phyloP scores from a whole-genome alignment of 2,329 filamentous ascomycete species.

The Neonectria hederae region DNA sequence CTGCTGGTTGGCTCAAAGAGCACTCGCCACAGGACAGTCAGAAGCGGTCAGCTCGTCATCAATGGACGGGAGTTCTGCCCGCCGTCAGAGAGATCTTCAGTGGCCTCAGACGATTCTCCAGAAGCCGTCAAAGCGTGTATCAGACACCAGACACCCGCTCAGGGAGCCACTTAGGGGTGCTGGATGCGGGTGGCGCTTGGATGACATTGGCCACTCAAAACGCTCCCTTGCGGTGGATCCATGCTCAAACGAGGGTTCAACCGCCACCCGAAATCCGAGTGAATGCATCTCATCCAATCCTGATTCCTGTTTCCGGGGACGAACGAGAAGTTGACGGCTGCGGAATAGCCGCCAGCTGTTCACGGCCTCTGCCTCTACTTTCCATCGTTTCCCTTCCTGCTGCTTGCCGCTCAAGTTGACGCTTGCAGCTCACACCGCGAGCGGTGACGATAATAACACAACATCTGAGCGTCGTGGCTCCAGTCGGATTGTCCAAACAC shows the following conservation, averaged over 20 bases:
- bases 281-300: conserved; percentile 37
- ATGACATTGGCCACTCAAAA: conserved; percentile 14
- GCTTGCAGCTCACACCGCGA: neutral
- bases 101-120: neutral
- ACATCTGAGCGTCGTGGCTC: neutral
- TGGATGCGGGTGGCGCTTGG: neutral
- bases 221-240: conserved; percentile 14
- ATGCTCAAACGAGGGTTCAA: conserved; percentile 31
- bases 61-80: neutral
- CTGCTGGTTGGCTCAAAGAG: neutral
- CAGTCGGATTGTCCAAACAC: neutral
- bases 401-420: neutral
- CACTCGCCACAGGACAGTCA: neutral
- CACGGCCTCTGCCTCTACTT: conserved; percentile 4
- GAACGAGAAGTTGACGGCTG: conserved; percentile 15
- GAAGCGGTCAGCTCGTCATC: neutral
- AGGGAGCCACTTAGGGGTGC: neutral
- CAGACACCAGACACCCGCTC: neutral
- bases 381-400: neutral
- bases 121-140: neutral
- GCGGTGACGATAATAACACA: conserved; percentile 22
- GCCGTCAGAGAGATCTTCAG: neutral
- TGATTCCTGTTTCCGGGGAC: conserved; percentile 11
- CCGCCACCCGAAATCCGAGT: conserved; percentile 34
- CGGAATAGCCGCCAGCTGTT: conserved; percentile 30